phyloP scores from a whole-genome alignment of 225 moss, liverwort and hornwort species.

The Bryum argenteum region DNA sequence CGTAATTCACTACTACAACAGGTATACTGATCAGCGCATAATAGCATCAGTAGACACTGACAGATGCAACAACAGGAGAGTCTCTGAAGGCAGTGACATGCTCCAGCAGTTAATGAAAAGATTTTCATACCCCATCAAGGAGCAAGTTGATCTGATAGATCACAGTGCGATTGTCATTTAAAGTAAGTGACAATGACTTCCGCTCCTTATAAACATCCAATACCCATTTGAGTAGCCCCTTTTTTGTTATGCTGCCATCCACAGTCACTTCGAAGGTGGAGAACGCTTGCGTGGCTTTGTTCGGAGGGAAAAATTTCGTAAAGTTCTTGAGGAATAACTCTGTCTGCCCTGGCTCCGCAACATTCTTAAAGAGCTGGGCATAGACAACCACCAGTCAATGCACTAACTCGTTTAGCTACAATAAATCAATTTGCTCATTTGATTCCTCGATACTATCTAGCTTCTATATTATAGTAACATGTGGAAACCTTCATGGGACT shows the following conservation, averaged over 20 bases:
- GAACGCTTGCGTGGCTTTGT: constrained; percentile 78
- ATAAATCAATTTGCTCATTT: too few relatives aligned
- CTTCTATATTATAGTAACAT: too few relatives aligned
- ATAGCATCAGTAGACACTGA: too few relatives aligned
- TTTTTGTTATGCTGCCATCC: constrained; percentile 70
- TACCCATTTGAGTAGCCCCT: constrained; percentile 79
- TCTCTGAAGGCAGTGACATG: background rate
- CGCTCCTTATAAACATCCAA: constrained; percentile 89
- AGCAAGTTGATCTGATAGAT: constrained; percentile 76
- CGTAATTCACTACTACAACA: too few relatives aligned
- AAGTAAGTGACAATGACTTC: constrained; percentile 79
- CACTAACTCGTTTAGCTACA: too few relatives aligned
- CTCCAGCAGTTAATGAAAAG: background rate
- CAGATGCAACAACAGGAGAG: too few relatives aligned
- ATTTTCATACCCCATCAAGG: constrained; percentile 70
- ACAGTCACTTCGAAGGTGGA: constrained; percentile 76
- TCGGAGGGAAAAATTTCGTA: constrained; percentile 59
- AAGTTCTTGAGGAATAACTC: constrained; percentile 65
- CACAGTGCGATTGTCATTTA: constrained; percentile 88
- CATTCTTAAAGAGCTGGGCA: constrained; percentile 81
- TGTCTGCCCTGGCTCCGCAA: constrained; percentile 65
- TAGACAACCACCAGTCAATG: constrained; percentile 2
- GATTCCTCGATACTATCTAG: too few relatives aligned
- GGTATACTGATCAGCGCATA: too few relatives aligned
- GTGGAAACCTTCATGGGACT: too few relatives aligned